Conservation (phyloP, 2,329 filamentous ascomycete species). For the Cladosporium austrohemisphaericum region DNA sequence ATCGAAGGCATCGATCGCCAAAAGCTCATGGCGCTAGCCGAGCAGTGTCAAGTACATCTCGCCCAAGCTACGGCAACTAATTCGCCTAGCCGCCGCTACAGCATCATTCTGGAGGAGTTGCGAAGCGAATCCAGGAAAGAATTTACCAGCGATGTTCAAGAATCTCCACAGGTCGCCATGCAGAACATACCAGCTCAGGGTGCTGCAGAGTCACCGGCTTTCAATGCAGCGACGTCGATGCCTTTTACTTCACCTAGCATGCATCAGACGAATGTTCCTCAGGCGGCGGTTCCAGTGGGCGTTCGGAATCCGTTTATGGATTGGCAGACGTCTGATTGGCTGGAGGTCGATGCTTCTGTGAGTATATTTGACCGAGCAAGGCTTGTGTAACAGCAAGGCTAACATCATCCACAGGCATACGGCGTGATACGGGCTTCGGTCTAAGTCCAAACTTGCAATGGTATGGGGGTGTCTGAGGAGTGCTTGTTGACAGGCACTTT, state of each 20-base stretch:
- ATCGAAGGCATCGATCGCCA: constrained; percentile 11
- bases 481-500: too few species aligned
- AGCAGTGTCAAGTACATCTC: constrained; percentile 45
- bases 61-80: constrained; percentile 46
- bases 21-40: constrained; percentile 41
- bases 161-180: not conserved
- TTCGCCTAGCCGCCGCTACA: constrained; percentile 46
- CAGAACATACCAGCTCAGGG: not conserved
- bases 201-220: not conserved
- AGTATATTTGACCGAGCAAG: not conserved
- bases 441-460: constrained; percentile 2
- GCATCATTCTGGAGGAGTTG: constrained; percentile 47
- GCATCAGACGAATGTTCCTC: not conserved
- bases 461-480: constrained; percentile 7
- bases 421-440: constrained; percentile 2
- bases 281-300: not conserved
- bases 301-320: constrained; percentile 22
- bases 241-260: not conserved
- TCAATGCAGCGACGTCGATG: not conserved
- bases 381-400: not conserved
- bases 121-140: constrained; percentile 33
- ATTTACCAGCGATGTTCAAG: not conserved
- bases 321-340: constrained; percentile 36
- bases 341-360: constrained; percentile 34
- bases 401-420: not conserved